Evolutionary conservation across 768 basidiomycete species (phyloP).

Genomic region (Russula compacta): DNA sequence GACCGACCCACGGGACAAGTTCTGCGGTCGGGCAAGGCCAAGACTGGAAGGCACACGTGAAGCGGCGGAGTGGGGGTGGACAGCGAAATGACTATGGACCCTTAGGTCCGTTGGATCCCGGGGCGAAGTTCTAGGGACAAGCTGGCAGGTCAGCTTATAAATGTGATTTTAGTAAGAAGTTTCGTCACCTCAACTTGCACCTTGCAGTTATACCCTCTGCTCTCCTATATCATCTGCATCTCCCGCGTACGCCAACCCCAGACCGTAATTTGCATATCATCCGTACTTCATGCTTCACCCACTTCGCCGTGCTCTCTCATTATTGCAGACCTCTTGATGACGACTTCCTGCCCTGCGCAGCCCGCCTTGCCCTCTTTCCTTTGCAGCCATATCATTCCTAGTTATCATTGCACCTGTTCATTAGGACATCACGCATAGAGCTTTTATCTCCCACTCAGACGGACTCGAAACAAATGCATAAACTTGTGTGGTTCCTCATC

Average conservation of each 20-base stretch:
- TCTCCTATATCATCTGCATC: slow-evolving; percentile 5
- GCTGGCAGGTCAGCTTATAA: slow-evolving; percentile 13
- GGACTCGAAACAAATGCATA: background rate
- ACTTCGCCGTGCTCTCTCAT: slow-evolving; percentile 7
- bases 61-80: slow-evolving; percentile 34
- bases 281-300: slow-evolving; percentile 10
- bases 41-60: slow-evolving; percentile 33
- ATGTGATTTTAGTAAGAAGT: slow-evolving; percentile 4
- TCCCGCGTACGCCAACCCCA: slow-evolving; percentile 4
- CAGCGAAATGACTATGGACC: slow-evolving; percentile 37
- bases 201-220: slow-evolving; percentile 16
- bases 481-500: background rate
- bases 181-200: slow-evolving; percentile 12
- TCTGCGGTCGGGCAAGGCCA: slow-evolving; percentile 26
- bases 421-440: slow-evolving; percentile 17
- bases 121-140: slow-evolving; percentile 21
- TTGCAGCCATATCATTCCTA: slow-evolving; percentile 9
- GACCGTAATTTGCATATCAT: slow-evolving; percentile 15
- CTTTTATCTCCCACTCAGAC: background rate
- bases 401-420: slow-evolving; percentile 15
- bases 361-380: background rate
- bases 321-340: slow-evolving; percentile 1
- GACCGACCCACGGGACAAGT: slow-evolving; percentile 27
- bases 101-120: slow-evolving; percentile 36
- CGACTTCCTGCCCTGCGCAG: background rate